phyloP scores from a whole-genome alignment of 2,329 filamentous ascomycete species.

The Dothiorella sarmentorum region DNA sequence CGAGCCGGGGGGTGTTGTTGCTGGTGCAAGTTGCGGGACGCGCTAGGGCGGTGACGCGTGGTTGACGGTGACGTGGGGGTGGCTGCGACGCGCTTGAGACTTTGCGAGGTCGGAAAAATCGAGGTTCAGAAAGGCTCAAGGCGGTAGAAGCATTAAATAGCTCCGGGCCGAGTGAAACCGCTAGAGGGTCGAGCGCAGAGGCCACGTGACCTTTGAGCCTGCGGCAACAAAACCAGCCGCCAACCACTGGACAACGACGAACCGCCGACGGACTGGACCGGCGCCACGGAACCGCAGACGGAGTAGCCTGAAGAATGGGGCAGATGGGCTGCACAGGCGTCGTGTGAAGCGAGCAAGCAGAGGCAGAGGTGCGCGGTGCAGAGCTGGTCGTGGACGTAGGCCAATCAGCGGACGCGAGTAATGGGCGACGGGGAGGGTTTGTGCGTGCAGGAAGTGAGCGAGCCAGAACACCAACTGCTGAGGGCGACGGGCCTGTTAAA shows the following conservation, averaged over 20 bases:
- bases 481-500: slow-evolving; percentile 8
- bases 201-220: slow-evolving; percentile 6
- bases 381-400: neutral
- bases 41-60: slow-evolving; percentile 18
- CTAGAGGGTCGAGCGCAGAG: slow-evolving; percentile 9
- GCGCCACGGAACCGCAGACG: neutral
- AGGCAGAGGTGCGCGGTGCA: neutral
- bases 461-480: slow-evolving; percentile 16
- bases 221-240: neutral
- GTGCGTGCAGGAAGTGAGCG: slow-evolving; percentile 15
- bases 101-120: slow-evolving; percentile 19
- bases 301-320: no score
- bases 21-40: slow-evolving; percentile 12
- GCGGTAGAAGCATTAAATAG: slow-evolving; percentile 17
- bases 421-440: slow-evolving; percentile 12
- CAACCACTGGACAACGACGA: neutral
- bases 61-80: slow-evolving; percentile 17
- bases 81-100: slow-evolving; percentile 18
- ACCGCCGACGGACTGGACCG: slow-evolving; percentile 1
- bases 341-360: slow-evolving; percentile 1
- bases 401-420: slow-evolving; percentile 14
- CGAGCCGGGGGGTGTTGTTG: slow-evolving; percentile 14
- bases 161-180: slow-evolving; percentile 17
- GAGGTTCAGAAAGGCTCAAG: slow-evolving; percentile 17
- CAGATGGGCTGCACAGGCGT: slow-evolving; percentile 1